Evolutionary conservation across 2,329 filamentous ascomycete species (phyloP).

Genomic region (Chrysoporthe austroafricana): DNA sequence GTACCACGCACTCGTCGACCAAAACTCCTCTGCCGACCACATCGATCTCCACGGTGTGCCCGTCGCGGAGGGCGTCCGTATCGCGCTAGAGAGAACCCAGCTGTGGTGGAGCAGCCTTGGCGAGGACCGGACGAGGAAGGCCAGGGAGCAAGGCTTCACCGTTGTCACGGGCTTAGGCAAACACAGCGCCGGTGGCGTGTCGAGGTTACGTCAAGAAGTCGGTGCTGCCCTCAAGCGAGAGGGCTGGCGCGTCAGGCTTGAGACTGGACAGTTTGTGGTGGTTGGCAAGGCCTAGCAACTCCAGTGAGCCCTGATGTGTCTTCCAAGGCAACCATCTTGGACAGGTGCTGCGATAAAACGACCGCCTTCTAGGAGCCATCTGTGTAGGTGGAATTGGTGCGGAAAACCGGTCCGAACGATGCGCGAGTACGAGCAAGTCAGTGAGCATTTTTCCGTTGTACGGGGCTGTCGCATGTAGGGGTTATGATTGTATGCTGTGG

Average conservation of each 20-base stretch:
- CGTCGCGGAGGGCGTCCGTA: conserved; percentile 80
- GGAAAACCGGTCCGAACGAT: background rate
- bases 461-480: background rate
- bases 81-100: conserved; percentile 68
- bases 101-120: conserved; percentile 78
- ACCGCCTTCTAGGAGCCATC: background rate
- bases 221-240: conserved; percentile 73
- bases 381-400: background rate
- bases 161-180: conserved; percentile 82
- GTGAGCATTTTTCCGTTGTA: background rate
- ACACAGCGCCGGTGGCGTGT: conserved; percentile 78
- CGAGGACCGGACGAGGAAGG: conserved; percentile 59
- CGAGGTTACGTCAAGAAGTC: conserved; percentile 79
- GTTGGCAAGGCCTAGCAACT: conserved; percentile 50
- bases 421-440: background rate
- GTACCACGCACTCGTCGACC: conserved; percentile 71
- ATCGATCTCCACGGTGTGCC: conserved; percentile 85
- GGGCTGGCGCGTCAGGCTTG: conserved; percentile 80
- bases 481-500: background rate
- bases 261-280: conserved; percentile 72
- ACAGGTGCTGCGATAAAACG: background rate
- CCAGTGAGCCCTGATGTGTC: background rate
- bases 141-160: conserved; percentile 60
- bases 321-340: background rate
- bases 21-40: conserved; percentile 62